These are phyloP conservation scores for Triglochin maritima DNA, from an alignment of 106 monocot species.

Conservation along the genomic window DNA sequence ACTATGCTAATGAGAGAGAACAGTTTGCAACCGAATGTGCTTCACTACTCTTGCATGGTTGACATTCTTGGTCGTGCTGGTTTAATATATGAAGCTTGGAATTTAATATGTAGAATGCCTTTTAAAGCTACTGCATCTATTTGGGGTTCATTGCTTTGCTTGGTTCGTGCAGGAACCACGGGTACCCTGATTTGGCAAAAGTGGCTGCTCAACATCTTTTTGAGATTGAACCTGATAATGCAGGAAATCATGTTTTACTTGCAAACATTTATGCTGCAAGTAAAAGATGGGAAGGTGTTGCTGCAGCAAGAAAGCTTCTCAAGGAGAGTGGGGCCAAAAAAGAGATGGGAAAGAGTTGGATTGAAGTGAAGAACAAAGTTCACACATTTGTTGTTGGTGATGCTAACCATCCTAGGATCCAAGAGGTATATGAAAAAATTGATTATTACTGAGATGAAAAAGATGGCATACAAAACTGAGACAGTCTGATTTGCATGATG, in stretches of 20 bases:
- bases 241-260: slow-evolving; percentile 56
- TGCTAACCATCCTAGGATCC: slow-evolving; percentile 18
- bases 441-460: slow-evolving; percentile 35
- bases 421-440: slow-evolving; percentile 35
- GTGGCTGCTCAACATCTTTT: slow-evolving; percentile 46
- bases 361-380: slow-evolving; percentile 38
- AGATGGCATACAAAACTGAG: slow-evolving; percentile 23
- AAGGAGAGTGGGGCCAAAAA: slow-evolving; percentile 51
- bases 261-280: slow-evolving; percentile 48
- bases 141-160: slow-evolving; percentile 67
- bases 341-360: slow-evolving; percentile 52
- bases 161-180: slow-evolving; percentile 41
- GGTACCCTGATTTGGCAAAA: slow-evolving; percentile 33
- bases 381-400: slow-evolving; percentile 44
- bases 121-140: slow-evolving; percentile 38
- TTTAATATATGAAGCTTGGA: slow-evolving; percentile 37
- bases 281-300: slow-evolving; percentile 41
- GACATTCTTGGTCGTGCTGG: slow-evolving; percentile 59
- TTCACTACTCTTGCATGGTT: slow-evolving; percentile 79
- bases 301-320: slow-evolving; percentile 36
- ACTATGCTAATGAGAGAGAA: slow-evolving; percentile 26
- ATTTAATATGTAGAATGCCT: slow-evolving; percentile 40
- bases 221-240: slow-evolving; percentile 54
- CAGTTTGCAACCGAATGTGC: slow-evolving; percentile 26
- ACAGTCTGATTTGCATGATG: slow-evolving; percentile 49